Evolutionary conservation across 768 basidiomycete species (phyloP).

Genomic region (Boletus coccyginus): DNA sequence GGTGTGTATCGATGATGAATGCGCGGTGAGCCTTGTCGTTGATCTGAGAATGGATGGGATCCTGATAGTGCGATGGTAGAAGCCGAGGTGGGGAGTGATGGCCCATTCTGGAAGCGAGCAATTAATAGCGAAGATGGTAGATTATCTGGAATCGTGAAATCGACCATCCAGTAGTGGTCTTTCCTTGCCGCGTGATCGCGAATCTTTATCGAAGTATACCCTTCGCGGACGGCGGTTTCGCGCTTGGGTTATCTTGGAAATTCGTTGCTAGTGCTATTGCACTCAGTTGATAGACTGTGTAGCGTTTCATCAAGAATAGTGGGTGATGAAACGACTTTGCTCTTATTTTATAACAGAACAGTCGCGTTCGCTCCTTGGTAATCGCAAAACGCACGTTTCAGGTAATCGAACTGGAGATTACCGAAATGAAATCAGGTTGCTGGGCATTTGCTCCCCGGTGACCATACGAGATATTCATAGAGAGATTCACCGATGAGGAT

Average conservation of each 20-base stretch:
- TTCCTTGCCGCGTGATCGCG: constrained; percentile 3
- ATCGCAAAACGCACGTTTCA: neutral
- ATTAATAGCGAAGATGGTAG: neutral
- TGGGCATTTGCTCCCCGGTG: constrained; percentile 4
- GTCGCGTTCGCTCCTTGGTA: constrained; percentile 2
- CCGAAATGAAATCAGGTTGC: constrained; percentile 27
- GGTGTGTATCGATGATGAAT: constrained; percentile 5
- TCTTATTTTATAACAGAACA: neutral
- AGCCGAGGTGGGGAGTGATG: constrained; percentile 2
- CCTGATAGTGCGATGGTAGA: constrained; percentile 2
- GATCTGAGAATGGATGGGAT: neutral
- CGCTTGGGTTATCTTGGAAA: neutral
- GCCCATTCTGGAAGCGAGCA: neutral
- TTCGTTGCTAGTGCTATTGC: neutral
- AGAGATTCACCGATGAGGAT: constrained; percentile 6
- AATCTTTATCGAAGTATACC: neutral
- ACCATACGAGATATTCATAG: constrained; percentile 2
- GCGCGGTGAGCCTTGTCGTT: neutral
- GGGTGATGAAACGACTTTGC: neutral
- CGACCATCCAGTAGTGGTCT: neutral
- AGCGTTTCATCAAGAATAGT: constrained; percentile 3
- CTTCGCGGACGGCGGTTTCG: neutral
- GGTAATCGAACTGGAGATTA: constrained; percentile 15
- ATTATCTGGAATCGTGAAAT: constrained; percentile 1
- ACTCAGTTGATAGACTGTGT: constrained; percentile 1